These are phyloP conservation scores for Artemisia annua DNA, from an alignment of 129 eudicot genomes.

Conservation along the genomic window DNA sequence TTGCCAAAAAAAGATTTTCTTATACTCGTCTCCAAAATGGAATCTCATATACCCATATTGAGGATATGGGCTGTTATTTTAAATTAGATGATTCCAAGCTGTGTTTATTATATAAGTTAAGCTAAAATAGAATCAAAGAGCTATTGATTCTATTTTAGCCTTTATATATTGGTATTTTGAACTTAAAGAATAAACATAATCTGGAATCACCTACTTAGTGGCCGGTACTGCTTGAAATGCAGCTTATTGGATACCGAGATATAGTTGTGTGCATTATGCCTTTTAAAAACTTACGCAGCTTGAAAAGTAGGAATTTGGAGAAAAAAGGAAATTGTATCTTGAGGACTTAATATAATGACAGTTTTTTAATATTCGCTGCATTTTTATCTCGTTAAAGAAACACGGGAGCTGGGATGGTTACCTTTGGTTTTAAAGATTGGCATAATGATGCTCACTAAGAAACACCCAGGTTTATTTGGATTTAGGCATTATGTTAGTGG, in stretches of 20 bases:
- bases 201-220: constrained; percentile 24
- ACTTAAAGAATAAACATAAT: background rate
- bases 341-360: background rate
- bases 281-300: background rate
- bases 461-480: too few relatives aligned
- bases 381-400: background rate
- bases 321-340: constrained; percentile 3
- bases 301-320: background rate
- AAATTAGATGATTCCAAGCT: background rate
- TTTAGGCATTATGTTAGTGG: too few relatives aligned
- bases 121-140: background rate
- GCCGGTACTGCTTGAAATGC: constrained; percentile 12
- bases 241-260: background rate
- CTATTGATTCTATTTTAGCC: background rate
- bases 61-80: constrained; percentile 7
- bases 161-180: background rate
- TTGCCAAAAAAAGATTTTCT: too few relatives aligned
- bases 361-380: background rate
- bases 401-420: background rate
- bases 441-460: too few relatives aligned
- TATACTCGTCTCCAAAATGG: too few relatives aligned
- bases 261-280: constrained; percentile 1
- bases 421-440: too few relatives aligned
- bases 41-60: background rate
- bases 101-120: background rate